phyloP scores from a whole-genome alignment of 495 filamentous ascomycete genomes.

The Podospora pseudopauciseta region DNA sequence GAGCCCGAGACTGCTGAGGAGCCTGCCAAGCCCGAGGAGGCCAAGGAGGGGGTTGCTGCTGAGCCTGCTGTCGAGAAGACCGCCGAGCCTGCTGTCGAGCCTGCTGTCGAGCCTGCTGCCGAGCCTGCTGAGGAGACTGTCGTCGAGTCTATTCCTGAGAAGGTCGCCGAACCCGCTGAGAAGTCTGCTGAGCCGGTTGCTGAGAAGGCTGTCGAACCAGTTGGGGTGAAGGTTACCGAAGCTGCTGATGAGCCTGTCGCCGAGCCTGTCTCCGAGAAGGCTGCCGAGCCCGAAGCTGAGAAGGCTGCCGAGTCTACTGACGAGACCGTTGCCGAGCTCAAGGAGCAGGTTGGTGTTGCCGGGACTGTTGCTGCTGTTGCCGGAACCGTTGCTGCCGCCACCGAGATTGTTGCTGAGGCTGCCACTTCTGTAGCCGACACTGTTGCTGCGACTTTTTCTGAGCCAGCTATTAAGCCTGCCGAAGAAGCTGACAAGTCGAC shows the following conservation, averaged over 20 bases:
- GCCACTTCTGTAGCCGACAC: neutral
- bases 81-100: neutral
- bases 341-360: neutral
- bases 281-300: conserved; percentile 1
- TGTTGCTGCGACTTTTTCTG: conserved; percentile 12
- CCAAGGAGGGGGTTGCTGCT: conserved; percentile 15
- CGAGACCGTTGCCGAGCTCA: neutral
- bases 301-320: neutral
- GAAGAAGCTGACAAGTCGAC: neutral
- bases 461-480: neutral
- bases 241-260: neutral
- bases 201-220: neutral
- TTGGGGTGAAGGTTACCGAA: neutral
- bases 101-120: neutral
- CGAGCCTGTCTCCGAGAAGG: conserved; percentile 1
- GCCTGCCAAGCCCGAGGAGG: conserved; percentile 16
- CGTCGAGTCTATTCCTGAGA: neutral
- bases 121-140: neutral
- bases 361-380: neutral
- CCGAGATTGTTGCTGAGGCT: neutral
- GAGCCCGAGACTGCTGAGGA: conserved; percentile 12
- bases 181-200: neutral
- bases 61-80: conserved; percentile 13
- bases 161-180: neutral
- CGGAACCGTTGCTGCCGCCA: neutral